Evolutionary conservation across 1,284 basidiomycete species (phyloP).

Genomic region (Microbotryum intermedium): DNA sequence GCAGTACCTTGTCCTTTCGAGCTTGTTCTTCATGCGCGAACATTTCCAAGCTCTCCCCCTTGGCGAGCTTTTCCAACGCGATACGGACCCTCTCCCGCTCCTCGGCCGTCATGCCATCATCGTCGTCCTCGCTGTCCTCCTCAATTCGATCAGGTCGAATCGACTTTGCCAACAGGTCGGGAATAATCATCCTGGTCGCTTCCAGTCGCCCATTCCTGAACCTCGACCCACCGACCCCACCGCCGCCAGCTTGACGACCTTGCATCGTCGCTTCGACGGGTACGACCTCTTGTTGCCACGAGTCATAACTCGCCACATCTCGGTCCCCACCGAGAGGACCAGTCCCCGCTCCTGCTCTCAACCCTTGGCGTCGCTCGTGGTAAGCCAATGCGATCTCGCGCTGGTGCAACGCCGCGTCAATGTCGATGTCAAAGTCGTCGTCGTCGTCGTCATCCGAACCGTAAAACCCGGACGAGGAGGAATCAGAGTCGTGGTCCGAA

Average conservation of each 20-base stretch:
- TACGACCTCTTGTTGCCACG: slow-evolving; percentile 22
- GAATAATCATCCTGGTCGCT: slow-evolving; percentile 27
- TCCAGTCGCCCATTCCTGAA: slow-evolving; percentile 22
- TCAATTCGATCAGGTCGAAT: slow-evolving; percentile 3
- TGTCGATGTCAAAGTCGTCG: slow-evolving; percentile 28
- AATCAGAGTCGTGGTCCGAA: slow-evolving; percentile 1
- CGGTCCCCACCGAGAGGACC: slow-evolving; percentile 28
- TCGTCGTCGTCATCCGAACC: slow-evolving; percentile 12
- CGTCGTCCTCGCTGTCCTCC: slow-evolving; percentile 5
- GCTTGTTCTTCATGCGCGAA: not conserved
- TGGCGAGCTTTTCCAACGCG: slow-evolving; percentile 16
- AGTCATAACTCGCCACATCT: slow-evolving; percentile 11
- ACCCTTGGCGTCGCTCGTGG: slow-evolving; percentile 23
- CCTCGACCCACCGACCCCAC: no score
- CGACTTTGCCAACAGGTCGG: slow-evolving; percentile 15
- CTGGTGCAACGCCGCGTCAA: slow-evolving; percentile 30
- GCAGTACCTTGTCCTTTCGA: slow-evolving; percentile 11
- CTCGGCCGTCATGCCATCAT: not conserved
- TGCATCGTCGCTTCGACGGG: slow-evolving; percentile 15
- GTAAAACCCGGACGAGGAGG: not conserved
- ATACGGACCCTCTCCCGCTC: slow-evolving; percentile 8
- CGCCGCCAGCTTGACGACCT: not conserved
- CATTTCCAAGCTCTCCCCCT: not conserved
- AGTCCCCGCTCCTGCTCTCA: slow-evolving; percentile 30
- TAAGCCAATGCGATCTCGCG: slow-evolving; percentile 32